Conservation (phyloP, 2,329 filamentous ascomycete genomes). For the Ceratocystis huliohia region DNA sequence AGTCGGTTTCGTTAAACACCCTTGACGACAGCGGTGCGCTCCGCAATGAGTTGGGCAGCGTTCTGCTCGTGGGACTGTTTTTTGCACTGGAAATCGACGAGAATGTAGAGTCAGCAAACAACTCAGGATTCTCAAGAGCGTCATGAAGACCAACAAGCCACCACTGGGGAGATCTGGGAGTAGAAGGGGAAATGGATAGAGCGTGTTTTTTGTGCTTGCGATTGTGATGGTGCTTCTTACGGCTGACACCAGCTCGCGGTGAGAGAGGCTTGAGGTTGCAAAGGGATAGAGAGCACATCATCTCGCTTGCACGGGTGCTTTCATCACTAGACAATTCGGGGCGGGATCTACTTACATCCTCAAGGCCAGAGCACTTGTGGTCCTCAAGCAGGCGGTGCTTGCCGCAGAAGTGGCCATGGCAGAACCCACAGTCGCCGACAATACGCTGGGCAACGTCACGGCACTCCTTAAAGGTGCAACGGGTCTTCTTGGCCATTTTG, state of each 20-base stretch:
- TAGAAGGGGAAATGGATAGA: constrained; percentile 19
- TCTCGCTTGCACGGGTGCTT: not conserved
- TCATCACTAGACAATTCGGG: not conserved
- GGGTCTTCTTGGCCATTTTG: constrained; percentile 60
- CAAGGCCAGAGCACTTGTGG: constrained; percentile 82
- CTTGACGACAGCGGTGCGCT: constrained; percentile 88
- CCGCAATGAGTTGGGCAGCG: constrained; percentile 77
- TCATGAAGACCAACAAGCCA: constrained; percentile 34
- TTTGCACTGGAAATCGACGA: constrained; percentile 56
- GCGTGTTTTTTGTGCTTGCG: not conserved
- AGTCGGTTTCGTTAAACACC: constrained; percentile 49
- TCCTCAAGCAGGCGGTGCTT: constrained; percentile 90
- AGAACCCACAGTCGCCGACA: constrained; percentile 93
- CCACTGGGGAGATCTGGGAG: constrained; percentile 18
- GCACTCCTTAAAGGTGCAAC: constrained; percentile 84
- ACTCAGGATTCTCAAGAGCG: constrained; percentile 29
- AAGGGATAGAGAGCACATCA: not conserved
- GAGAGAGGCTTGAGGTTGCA: not conserved
- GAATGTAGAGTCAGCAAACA: constrained; percentile 27
- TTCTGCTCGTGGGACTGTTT: constrained; percentile 94
- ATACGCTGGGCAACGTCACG: constrained; percentile 79
- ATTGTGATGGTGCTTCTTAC: not conserved
- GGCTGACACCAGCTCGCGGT: not conserved
- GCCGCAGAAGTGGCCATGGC: constrained; percentile 83
- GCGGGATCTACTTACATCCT: constrained; percentile 51